Evolutionary conservation across 495 filamentous ascomycete genomes (phyloP).

Genomic region (Aspergillus kassunensis): DNA sequence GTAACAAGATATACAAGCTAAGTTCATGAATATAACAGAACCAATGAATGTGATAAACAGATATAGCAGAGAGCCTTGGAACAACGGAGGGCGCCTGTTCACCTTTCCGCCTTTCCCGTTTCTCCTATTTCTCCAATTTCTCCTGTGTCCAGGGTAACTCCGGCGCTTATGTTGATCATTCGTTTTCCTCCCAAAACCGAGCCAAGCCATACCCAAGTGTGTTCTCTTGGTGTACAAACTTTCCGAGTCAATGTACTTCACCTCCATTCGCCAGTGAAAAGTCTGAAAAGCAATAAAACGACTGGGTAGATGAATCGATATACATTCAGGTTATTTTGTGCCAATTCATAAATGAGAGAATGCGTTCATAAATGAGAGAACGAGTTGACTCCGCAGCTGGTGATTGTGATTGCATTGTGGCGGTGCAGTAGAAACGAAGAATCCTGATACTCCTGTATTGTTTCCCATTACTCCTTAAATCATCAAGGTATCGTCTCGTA

Average conservation of each 20-base stretch:
- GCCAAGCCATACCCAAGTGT: not conserved
- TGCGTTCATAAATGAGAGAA: not conserved
- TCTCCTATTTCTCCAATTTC: too few species aligned
- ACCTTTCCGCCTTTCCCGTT: not conserved
- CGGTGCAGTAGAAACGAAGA: not conserved
- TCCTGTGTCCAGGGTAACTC: not conserved
- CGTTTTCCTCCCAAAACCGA: not conserved
- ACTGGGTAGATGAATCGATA: not conserved
- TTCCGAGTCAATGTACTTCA: not conserved
- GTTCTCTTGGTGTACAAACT: not conserved
- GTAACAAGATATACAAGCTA: too few species aligned
- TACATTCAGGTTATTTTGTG: not conserved
- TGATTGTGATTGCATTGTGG: not conserved
- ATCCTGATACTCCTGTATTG: constrained; percentile 4
- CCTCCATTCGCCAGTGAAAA: not conserved
- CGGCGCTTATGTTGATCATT: not conserved
- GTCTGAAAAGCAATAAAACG: not conserved
- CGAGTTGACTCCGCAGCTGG: not conserved
- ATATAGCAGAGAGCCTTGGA: too few species aligned
- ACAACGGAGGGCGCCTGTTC: not conserved
- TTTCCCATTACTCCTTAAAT: constrained; percentile 12
- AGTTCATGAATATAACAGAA: not conserved
- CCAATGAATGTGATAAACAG: not conserved
- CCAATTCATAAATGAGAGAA: not conserved
- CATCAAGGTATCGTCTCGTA: constrained; percentile 25